Evolutionary conservation across 495 filamentous ascomycete genomes (phyloP).

Genomic region (Aspergillus nanangensis): DNA sequence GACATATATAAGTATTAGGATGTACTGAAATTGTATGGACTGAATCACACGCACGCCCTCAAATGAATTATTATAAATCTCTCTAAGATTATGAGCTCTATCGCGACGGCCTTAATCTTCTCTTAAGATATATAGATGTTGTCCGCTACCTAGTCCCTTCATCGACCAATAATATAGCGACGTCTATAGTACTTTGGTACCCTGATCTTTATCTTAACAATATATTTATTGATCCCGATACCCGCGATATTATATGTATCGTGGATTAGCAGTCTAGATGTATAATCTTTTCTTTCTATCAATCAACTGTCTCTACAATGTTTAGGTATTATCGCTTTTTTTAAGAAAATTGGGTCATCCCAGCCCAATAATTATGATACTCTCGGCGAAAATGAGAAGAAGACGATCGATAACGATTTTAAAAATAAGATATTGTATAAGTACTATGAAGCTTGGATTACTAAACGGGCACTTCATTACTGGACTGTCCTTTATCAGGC

Average conservation of each 20-base stretch:
- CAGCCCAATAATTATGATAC: constrained; percentile 24
- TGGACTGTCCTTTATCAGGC: constrained; percentile 24
- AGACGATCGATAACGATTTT: constrained; percentile 19
- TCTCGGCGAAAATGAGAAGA: constrained; percentile 20
- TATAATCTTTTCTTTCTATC: constrained; percentile 25
- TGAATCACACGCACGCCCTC: constrained; percentile 13
- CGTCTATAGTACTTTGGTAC: constrained; percentile 29
- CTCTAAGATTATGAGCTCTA: constrained; percentile 10
- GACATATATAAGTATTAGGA: constrained; percentile 22
- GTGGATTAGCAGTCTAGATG: constrained; percentile 33
- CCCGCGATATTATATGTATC: constrained; percentile 20
- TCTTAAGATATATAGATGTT: constrained; percentile 11
- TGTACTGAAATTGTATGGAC: constrained; percentile 30
- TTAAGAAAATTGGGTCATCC: constrained; percentile 21
- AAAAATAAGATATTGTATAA: constrained; percentile 27
- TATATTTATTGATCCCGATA: constrained; percentile 30
- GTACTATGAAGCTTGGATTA: constrained; percentile 25
- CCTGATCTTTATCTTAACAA: constrained; percentile 39
- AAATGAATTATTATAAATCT: constrained; percentile 25
- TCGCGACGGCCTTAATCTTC: constrained; percentile 12
- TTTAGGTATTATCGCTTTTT: constrained; percentile 23
- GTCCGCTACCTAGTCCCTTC: constrained; percentile 9
- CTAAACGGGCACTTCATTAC: constrained; percentile 23
- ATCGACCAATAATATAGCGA: constrained; percentile 6
- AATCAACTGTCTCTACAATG: constrained; percentile 25